These are phyloP conservation scores for Suhomyces bokatorum DNA, from an alignment of 1,139 yeast genomes.

Conservation along the genomic window DNA sequence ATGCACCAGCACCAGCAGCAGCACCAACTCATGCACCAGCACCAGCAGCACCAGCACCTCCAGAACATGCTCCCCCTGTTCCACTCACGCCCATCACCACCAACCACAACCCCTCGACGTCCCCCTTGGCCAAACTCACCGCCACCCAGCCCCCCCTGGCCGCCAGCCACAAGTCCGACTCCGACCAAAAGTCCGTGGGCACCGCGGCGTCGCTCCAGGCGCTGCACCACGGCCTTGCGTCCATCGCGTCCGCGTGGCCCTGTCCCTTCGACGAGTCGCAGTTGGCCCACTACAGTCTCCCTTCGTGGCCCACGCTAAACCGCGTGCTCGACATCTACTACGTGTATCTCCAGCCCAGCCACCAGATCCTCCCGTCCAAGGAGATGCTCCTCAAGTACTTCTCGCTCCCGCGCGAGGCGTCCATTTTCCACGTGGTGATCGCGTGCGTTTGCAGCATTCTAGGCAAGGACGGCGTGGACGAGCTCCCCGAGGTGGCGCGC, in stretches of 20 bases:
- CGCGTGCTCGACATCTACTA: slow-evolving; percentile 49
- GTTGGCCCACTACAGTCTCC: slow-evolving; percentile 18
- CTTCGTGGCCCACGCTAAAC: slow-evolving; percentile 39
- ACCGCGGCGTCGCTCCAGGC: background rate
- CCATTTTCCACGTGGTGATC: slow-evolving; percentile 50
- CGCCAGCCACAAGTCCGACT: background rate
- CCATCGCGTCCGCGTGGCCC: too few species aligned
- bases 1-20: too few species aligned
- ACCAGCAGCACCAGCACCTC: too few species aligned
- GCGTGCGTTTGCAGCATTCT: slow-evolving; percentile 37
- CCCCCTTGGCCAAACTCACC: background rate
- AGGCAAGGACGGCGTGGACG: slow-evolving; percentile 17
- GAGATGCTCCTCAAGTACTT: slow-evolving; percentile 34
- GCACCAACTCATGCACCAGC: too few species aligned
- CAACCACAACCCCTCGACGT: too few species aligned
- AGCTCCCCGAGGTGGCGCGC: slow-evolving; percentile 19
- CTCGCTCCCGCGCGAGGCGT: slow-evolving; percentile 35
- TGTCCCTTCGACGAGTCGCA: too few species aligned
- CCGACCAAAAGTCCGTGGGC: background rate
- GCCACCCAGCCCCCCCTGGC: background rate
- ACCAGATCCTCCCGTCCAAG: slow-evolving; percentile 48
- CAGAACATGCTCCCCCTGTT: too few species aligned
- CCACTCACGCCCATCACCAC: too few species aligned
- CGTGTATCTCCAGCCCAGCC: slow-evolving; percentile 46
- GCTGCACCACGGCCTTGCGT: too few species aligned